Base-by-base conservation (phyloP, 1,139 yeast species). In the Debaryomycetaceae sp. region DNA sequence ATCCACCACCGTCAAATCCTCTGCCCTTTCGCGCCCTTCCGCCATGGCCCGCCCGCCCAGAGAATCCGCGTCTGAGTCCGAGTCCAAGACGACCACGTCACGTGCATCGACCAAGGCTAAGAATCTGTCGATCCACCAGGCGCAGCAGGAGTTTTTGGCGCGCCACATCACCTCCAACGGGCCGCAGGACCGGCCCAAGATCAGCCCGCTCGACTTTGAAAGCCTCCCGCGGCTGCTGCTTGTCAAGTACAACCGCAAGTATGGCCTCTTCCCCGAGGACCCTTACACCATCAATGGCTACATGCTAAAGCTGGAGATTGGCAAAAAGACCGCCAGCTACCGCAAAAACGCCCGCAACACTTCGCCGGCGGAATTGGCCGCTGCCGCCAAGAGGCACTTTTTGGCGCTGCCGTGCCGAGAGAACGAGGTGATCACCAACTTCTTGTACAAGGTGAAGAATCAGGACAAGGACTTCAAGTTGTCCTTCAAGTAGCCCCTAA, bases 361-460 rank as follows among this genome's bases (percentile, higher is more conserved):
- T 4, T 16, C 27, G 10, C 11, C 15, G 8, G 55, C 56, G 10
- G 84, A 78, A 42, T 61, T 76, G 28, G 79, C 84, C 0, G 55
- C 53, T 7, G 66, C 65, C 9, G 70, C 76, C 22, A 77, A 78
- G 53, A 72, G 68, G 35, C 93, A 85, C 51, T 83, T 84, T 41
- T 39, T 65, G 42, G 65, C 63, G 25, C 71, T 77, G 33, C 72
- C 74, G n/a, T 75, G 75, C 3, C 73, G 83, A 40, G 95, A 85
- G 47, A 78, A 80, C 41, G 95, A 85, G 46, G 74, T 79, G 25
- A 75, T 85, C 25, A 81, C 91, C 26, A 83, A 80, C 44, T 85
- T 85, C 47, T 63, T 85, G 36, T 85, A 85, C 56, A 76, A 81
- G 42, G 85, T 82, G 32, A 74, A 74, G 46, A 77, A 83, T 48